Base-by-base conservation (phyloP, 495 filamentous ascomycete genomes). In the Talaromyces ruber region DNA sequence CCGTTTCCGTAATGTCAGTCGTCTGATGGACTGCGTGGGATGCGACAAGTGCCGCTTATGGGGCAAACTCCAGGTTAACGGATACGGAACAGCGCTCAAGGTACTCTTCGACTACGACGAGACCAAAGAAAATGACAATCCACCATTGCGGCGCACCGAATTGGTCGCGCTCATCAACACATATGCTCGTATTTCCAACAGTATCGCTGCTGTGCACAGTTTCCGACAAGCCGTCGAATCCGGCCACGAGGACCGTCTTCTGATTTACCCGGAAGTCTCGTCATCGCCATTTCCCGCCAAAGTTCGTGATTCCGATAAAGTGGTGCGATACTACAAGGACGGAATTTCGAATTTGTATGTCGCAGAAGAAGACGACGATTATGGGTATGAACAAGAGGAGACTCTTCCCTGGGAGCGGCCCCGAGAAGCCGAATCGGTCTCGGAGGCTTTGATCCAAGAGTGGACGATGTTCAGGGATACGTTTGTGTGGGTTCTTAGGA, bases 41-140 rank as follows among this genome's bases (percentile, higher is more conserved):
- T 98, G 94, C 74, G 94, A 98, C 77, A 98, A 98, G 76, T 98
- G 94, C 76, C 86, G 94, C 16, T 84, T 98, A 3, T 98, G 94
- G 95, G 94, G 94, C 56, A 98, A 98, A 74, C 74, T 98, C n/a
- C 94, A 98, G 72, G 94, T 92, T 6, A 89, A 88, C 21, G 94
- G 94, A 16, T 98, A 97, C 68, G 95, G 94, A 34, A 92, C 94
- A 2, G 94, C 94, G 9, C 74, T 98, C 37, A 98, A 98, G 74
- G 87, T 98, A 1, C 79, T 98, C 2, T 98, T 98, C 67, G 95
- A 98, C 66, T 96, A 93, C 65, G 92, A 96, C 70, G 86, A 90
- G 71, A 87, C 86, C 64, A 86, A 89, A 55, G 82, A 87, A 60
- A 82, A 83, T 32, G 81, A 87, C 62, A 88, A 90, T 64, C 93